A percentile compares a stretch with the other conserved stretches of the same genome.
Conservation (phyloP, 2,329 filamentous ascomycete genomes). For the Bipolaris oryzae region DNA sequence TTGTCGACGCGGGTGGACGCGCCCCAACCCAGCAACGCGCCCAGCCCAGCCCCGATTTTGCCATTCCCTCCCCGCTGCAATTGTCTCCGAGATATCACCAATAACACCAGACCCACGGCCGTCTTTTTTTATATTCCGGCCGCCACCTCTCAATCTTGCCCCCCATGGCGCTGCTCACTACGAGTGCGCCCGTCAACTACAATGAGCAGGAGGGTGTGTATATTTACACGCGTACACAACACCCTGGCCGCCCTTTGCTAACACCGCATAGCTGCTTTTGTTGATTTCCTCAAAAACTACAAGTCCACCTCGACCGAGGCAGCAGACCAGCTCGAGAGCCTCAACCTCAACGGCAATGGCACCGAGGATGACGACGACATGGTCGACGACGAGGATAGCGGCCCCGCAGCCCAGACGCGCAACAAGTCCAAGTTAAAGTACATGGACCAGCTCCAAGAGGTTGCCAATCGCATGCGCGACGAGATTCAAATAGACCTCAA, state of each 20-base stretch:
- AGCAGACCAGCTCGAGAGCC: constrained; percentile 79
- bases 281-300: constrained; percentile 86
- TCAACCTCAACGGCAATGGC: constrained; percentile 86
- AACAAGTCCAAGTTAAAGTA: constrained; percentile 77
- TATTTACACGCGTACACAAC: constrained; percentile 18
- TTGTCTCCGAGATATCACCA: constrained; percentile 9
- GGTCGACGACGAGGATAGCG: constrained; percentile 80
- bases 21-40: constrained; percentile 33
- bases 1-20: constrained; percentile 35
- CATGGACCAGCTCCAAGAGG: constrained; percentile 81
- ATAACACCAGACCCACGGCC: constrained; percentile 12
- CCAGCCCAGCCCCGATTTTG: constrained; percentile 36
- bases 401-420: constrained; percentile 56
- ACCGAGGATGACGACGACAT: constrained; percentile 91
- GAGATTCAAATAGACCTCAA: constrained; percentile 89
- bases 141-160: constrained; percentile 11
- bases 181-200: constrained; percentile 83
- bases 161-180: constrained; percentile 84
- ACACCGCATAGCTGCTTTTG: constrained; percentile 71
- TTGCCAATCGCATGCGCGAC: constrained; percentile 78
- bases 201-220: constrained; percentile 78
- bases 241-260: constrained; percentile 28
- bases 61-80: constrained; percentile 28
- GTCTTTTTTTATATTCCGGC: constrained; percentile 2
- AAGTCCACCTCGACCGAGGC: constrained; percentile 77